Percentiles rank a stretch among this genome's conserved stretches.
Evolutionary conservation across 306 rosid species (phyloP).

Genomic region (Malus domestica): DNA sequence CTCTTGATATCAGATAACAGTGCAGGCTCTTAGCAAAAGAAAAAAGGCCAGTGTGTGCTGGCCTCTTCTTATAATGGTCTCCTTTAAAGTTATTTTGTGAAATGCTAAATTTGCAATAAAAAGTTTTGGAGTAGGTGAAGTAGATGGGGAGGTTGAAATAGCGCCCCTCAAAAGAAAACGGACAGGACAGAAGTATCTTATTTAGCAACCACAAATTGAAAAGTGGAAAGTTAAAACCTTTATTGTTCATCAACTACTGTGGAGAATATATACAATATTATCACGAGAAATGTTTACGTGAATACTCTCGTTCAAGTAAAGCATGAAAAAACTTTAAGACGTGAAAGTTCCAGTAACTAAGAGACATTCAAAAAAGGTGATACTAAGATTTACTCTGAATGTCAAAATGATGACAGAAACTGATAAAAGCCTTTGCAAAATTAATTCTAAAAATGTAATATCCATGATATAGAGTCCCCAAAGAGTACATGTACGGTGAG

Average conservation of each 20-base stretch:
- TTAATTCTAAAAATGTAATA: slow-evolving; percentile 1
- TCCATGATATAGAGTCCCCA: slow-evolving; percentile 10
- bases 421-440: background rate
- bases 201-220: background rate
- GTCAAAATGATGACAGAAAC: background rate
- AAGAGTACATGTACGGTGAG: background rate
- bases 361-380: background rate
- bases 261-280: background rate
- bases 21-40: background rate
- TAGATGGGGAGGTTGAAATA: background rate
- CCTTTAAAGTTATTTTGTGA: background rate
- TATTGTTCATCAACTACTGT: background rate
- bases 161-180: background rate
- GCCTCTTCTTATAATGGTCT: background rate
- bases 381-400: background rate
- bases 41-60: background rate
- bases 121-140: background rate
- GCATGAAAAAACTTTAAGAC: background rate
- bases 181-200: background rate
- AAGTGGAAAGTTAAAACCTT: background rate
- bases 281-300: background rate
- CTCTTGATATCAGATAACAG: background rate
- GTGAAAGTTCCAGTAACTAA: background rate
- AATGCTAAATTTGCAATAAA: background rate
- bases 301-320: background rate